Conservation (phyloP, 2,329 filamentous ascomycete genomes). For the Arthrobotrys megalospora region DNA sequence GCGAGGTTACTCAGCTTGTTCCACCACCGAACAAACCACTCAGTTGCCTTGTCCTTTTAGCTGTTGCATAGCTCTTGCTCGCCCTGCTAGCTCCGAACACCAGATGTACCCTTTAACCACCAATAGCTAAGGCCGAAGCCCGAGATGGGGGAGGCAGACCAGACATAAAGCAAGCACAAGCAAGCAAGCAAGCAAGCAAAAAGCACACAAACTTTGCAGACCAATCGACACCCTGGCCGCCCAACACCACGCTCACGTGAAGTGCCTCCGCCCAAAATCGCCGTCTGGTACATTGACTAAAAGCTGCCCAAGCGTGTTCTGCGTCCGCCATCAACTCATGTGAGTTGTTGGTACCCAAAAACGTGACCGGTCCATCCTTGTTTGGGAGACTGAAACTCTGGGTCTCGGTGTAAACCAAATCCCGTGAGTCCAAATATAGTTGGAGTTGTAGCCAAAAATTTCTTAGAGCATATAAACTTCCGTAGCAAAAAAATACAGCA, state of each 20-base stretch:
- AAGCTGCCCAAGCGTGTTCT: conserved; percentile 60
- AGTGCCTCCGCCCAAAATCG: conserved; percentile 56
- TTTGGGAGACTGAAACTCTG: conserved; percentile 61
- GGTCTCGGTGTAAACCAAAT: conserved; percentile 60
- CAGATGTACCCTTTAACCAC: conserved; percentile 14
- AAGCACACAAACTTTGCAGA: conserved; percentile 50
- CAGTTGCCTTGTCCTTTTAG: conserved; percentile 6
- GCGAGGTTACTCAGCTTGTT: conserved; percentile 37
- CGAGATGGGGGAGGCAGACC: conserved; percentile 18
- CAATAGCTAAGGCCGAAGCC: conserved; percentile 37
- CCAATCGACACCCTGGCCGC: conserved; percentile 59
- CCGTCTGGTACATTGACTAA: conserved; percentile 59
- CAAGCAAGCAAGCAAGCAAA: conserved; percentile 13
- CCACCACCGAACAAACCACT: conserved; percentile 35
- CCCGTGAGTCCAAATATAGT: conserved; percentile 57
- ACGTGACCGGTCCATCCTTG: conserved; percentile 61
- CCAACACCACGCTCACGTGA: conserved; percentile 59
- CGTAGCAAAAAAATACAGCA: conserved; percentile 36
- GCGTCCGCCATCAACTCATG: conserved; percentile 61
- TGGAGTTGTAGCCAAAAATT: conserved; percentile 30
- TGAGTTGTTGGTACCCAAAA: conserved; percentile 61
- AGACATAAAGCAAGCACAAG: conserved; percentile 36
- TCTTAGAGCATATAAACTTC: conserved; percentile 50
- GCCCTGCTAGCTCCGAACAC: conserved; percentile 39
- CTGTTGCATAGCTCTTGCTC: conserved; percentile 22